Evolutionary conservation across 805 yeast species (phyloP), one percentile per base, ranked within the genome.

Genomic region (Candida railenensis): DNA sequence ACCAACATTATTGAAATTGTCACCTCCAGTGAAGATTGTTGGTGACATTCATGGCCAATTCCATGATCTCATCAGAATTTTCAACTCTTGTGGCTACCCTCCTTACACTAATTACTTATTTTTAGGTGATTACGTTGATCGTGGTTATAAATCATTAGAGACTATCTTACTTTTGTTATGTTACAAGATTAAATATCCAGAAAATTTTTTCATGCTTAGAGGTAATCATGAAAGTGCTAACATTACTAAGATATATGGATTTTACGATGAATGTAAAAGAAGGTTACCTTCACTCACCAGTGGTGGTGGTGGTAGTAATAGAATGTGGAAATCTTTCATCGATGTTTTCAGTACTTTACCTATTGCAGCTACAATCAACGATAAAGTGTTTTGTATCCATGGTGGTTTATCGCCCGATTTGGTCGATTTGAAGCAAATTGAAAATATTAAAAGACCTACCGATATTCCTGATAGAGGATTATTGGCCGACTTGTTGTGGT

Each of bases 401-500:
- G 84, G 95, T 40, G 94, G 94, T 1, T 69, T 87, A 42, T 86
- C 92, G 0, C 94, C 95, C 3, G 82, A 82, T 37, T 68, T 87
- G 51, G 73, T 73, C 21, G 77, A 79, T 48, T 71, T 87, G 71
- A 77, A 76, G 50, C 89, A 87, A 61, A 83, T 87, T 48, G 83
- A 83, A 55, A 76, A 76, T 41, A 85, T 87, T 44, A 80, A 81
- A 54, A 71, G 95, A 56, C 95, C 95, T 8, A 87, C 94, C 1
- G 95, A 87, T 64, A 83, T 87, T 20, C 95, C 94, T 0, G 94
- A 87, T 57, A 78, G 77, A 51, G 95, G 95, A 0, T 66, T 87
- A 32, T 70, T 87, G 48, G 87, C 90, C 3, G 95, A 87, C 67
- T 71, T 87, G 51, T 63, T 87, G 34, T 87, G 95, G 94, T 85